Conservation (phyloP, 2,329 filamentous ascomycete genomes). For the Clonostachys sp. region DNA sequence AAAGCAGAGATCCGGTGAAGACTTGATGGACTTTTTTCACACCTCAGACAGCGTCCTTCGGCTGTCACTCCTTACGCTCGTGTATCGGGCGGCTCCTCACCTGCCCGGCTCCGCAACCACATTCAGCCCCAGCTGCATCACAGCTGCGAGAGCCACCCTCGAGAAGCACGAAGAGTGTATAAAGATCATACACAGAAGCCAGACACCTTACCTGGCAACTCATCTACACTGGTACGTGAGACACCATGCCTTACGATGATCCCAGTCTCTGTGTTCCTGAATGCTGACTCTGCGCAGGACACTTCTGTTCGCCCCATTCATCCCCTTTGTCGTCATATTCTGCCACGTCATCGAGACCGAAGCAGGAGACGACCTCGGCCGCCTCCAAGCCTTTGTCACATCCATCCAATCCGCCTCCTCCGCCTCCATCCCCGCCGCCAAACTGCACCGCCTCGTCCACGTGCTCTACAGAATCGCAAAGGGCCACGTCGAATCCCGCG, state of each 20-base stretch:
- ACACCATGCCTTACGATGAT: no score
- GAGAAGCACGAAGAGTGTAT: no score
- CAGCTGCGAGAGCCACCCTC: no score
- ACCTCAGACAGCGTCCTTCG: no score
- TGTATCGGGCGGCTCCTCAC: constrained; percentile 28
- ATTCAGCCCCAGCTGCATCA: no score
- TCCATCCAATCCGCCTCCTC: constrained; percentile 47
- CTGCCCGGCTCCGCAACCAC: no score
- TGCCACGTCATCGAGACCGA: constrained; percentile 52
- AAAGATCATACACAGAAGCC: no score
- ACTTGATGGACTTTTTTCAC: no score
- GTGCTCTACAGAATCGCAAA: constrained; percentile 19
- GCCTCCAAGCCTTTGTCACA: constrained; percentile 50
- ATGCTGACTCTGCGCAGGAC: constrained; percentile 28
- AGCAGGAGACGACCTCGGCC: constrained; percentile 45
- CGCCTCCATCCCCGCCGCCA: constrained; percentile 53
- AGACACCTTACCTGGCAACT: no score
- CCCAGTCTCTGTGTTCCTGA: no score
- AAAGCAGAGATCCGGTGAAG: no score
- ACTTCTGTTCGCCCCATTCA: constrained; percentile 52
- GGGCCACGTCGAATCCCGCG: no score
- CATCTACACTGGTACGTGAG: constrained; percentile 41
- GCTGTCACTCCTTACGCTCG: constrained; percentile 25
- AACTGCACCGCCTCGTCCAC: constrained; percentile 56
- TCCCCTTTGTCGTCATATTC: constrained; percentile 56